phyloP scores from a whole-genome alignment of 2,329 filamentous ascomycete genomes.

The Pseudocercospora eumusae region DNA sequence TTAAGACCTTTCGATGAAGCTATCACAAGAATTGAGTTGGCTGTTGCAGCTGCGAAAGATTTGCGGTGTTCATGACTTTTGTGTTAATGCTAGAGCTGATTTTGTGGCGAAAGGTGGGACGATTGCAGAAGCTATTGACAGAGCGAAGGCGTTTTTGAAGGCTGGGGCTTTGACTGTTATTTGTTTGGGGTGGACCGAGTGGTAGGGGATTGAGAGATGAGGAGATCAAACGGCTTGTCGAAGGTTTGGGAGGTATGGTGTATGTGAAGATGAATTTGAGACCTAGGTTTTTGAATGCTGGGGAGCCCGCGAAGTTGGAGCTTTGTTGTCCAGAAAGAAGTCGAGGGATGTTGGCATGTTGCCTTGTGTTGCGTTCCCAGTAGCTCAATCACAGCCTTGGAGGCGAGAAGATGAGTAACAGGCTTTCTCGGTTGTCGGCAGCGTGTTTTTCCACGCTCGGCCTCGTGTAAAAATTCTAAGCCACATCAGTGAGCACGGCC shows the following conservation, averaged over 20 bases:
- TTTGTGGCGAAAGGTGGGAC: constrained; percentile 48
- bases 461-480: too few species aligned
- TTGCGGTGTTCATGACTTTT: constrained; percentile 58
- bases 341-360: too few species aligned
- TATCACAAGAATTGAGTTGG: constrained; percentile 50
- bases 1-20: constrained; percentile 51
- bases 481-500: too few species aligned
- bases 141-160: constrained; percentile 59
- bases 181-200: constrained; percentile 59
- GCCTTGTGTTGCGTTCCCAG: not conserved
- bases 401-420: not conserved
- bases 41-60: constrained; percentile 47
- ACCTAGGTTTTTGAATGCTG: constrained; percentile 44
- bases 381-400: not conserved
- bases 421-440: not conserved
- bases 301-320: constrained; percentile 46
- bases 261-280: constrained; percentile 50
- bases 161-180: constrained; percentile 62
- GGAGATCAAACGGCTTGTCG: constrained; percentile 53
- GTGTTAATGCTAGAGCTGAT: constrained; percentile 61
- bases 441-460: not conserved
- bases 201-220: constrained; percentile 47
- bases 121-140: constrained; percentile 53
- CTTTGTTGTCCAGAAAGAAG: constrained; percentile 37
- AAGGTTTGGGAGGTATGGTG: constrained; percentile 53